phyloP scores from a whole-genome alignment of 148 eudicot genomes.

The Vaccinium myrtillus region DNA sequence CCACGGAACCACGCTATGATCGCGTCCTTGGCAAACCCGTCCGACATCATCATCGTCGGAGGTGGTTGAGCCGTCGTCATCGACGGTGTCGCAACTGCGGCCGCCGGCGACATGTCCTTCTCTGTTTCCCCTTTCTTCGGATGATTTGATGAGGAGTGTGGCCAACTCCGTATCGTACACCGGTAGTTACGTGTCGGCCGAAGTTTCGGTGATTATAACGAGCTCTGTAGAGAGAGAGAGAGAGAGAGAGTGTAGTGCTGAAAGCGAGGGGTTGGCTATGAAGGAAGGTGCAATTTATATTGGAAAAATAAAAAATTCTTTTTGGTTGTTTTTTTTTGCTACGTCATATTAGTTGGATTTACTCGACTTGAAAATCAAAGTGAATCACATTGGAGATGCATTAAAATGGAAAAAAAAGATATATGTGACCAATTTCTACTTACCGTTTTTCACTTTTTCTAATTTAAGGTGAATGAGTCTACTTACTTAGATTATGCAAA shows the following conservation, averaged over 20 bases:
- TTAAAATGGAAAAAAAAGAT: not conserved
- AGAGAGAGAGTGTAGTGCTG: not conserved
- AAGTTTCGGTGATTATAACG: not conserved
- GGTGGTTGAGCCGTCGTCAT: conserved; percentile 20
- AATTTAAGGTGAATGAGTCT: not conserved
- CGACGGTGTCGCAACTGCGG: conserved; percentile 35
- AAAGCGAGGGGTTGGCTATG: not conserved
- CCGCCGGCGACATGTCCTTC: conserved; percentile 62
- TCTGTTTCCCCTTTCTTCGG: not conserved
- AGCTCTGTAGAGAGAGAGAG: not conserved
- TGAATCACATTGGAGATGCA: not conserved
- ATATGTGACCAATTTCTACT: not conserved
- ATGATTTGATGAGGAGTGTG: conserved; percentile 21
- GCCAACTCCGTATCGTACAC: conserved; percentile 30
- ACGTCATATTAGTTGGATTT: too few relatives aligned
- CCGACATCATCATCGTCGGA: conserved; percentile 27
- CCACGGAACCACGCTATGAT: conserved; percentile 84
- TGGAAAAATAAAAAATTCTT: not conserved
- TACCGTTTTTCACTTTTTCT: not conserved
- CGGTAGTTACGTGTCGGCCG: not conserved
- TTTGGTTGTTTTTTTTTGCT: not conserved
- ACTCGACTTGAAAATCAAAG: not conserved
- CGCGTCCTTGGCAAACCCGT: conserved; percentile 57
- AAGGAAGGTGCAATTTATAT: not conserved
- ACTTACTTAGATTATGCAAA: not conserved